phyloP scores from a whole-genome alignment of 352 stramenopile genomes.

The Pythium volutum region DNA sequence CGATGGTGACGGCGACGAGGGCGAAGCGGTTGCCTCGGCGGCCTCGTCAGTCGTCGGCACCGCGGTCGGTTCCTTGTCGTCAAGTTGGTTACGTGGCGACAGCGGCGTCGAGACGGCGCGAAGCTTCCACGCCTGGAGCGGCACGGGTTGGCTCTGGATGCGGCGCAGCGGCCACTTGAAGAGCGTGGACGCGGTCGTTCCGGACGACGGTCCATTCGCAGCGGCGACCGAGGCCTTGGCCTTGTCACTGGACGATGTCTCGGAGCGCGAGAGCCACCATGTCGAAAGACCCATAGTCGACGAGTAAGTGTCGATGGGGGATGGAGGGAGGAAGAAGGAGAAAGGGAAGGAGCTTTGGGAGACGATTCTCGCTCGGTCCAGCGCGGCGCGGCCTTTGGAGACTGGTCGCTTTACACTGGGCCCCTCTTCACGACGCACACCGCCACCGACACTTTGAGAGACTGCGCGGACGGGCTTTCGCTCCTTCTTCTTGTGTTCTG shows the following conservation, averaged over 20 bases:
- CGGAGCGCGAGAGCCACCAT: slow-evolving; percentile 26
- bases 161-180: slow-evolving; percentile 25
- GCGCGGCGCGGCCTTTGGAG: not conserved
- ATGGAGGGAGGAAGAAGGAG: not conserved
- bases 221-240: slow-evolving; percentile 4
- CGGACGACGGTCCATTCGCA: not conserved
- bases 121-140: slow-evolving; percentile 16
- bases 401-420: not conserved
- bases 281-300: slow-evolving; percentile 22
- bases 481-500: not conserved
- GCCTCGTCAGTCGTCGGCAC: not conserved
- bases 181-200: not conserved
- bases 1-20: slow-evolving; percentile 3
- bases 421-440: slow-evolving; percentile 2
- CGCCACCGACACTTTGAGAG: not conserved
- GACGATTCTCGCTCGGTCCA: not conserved
- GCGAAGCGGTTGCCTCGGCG: not conserved
- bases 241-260: slow-evolving; percentile 12
- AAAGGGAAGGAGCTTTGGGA: not conserved
- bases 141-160: slow-evolving; percentile 23
- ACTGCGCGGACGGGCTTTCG: not conserved
- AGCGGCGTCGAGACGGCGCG: slow-evolving; percentile 9
- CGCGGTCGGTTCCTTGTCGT: slow-evolving; percentile 1
- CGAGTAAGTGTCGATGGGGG: not conserved
- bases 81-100: slow-evolving; percentile 6